These are phyloP conservation scores for Thielaviopsis euricoi DNA, from an alignment of 2,329 filamentous ascomycete genomes.

Conservation along the genomic window DNA sequence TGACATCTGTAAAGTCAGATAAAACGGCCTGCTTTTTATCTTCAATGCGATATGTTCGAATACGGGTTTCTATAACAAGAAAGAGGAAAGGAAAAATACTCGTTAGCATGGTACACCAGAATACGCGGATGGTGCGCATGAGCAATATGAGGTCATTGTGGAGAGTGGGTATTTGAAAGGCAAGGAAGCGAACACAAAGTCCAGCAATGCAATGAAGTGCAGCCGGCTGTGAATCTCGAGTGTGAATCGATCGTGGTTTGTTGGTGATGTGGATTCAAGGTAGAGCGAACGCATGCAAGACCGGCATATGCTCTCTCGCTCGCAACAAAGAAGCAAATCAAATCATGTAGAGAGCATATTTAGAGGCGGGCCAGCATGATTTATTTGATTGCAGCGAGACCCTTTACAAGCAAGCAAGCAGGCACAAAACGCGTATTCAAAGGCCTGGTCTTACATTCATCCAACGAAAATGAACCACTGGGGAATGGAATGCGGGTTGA, in stretches of 20 bases:
- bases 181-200: not conserved
- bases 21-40: slow-evolving; percentile 55
- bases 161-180: not conserved
- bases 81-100: not conserved
- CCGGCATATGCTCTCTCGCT: not conserved
- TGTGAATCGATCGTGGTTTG: not conserved
- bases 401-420: not conserved
- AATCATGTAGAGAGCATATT: not conserved
- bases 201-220: not conserved
- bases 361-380: too few species aligned
- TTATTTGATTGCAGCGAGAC: not conserved
- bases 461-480: not conserved
- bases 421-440: not conserved
- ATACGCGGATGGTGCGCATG: not conserved
- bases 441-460: not conserved
- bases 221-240: not conserved
- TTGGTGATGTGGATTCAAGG: not conserved
- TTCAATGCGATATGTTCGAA: slow-evolving; percentile 49
- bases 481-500: not conserved
- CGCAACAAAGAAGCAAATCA: not conserved
- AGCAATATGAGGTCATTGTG: not conserved
- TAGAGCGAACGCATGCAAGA: not conserved
- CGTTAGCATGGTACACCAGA: not conserved
- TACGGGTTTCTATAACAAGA: slow-evolving; percentile 28
- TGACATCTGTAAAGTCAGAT: slow-evolving; percentile 29